A percentile compares a stretch with the other conserved stretches of the same genome.
Evolutionary conservation across 1,139 yeast species (phyloP).

Genomic region (Blastobotrys apis): DNA sequence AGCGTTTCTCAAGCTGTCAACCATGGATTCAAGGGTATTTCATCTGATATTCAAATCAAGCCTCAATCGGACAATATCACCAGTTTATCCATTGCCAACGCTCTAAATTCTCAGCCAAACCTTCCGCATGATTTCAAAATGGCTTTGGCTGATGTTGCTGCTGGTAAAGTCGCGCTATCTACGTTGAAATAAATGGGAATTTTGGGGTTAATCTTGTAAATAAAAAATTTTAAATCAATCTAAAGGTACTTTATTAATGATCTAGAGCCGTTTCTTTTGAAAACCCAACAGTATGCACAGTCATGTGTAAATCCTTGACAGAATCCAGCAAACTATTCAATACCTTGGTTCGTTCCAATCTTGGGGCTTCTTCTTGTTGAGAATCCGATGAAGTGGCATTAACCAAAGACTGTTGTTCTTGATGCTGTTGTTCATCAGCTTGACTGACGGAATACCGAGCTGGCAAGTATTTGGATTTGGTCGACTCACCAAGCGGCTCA

Average conservation of each 20-base stretch:
- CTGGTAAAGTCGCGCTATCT: slow-evolving; percentile 26
- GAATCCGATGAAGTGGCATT: slow-evolving; percentile 14
- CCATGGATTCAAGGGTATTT: slow-evolving; percentile 22
- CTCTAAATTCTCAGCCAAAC: slow-evolving; percentile 26
- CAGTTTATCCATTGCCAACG: slow-evolving; percentile 19
- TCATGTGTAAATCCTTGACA: neutral
- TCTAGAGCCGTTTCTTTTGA: neutral
- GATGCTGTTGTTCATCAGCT: slow-evolving; percentile 17
- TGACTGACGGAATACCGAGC: slow-evolving; percentile 16
- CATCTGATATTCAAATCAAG: slow-evolving; percentile 17
- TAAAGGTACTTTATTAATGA: neutral
- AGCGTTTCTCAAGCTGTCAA: slow-evolving; percentile 17
- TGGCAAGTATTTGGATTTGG: slow-evolving; percentile 14
- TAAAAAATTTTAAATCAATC: neutral
- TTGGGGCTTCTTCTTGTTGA: neutral
- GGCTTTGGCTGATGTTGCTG: slow-evolving; percentile 27
- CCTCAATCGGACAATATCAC: slow-evolving; percentile 15
- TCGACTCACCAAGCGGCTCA: slow-evolving; percentile 1
- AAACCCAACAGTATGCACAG: neutral
- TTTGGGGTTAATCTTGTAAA: no score
- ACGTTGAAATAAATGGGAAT: slow-evolving; percentile 19
- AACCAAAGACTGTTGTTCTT: slow-evolving; percentile 20
- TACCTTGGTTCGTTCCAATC: slow-evolving; percentile 2
- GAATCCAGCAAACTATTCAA: slow-evolving; percentile 1
- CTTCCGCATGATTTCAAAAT: slow-evolving; percentile 24